phyloP scores from a whole-genome alignment of 116 monocot genomes.

The Phalaenopsis hybrid region DNA sequence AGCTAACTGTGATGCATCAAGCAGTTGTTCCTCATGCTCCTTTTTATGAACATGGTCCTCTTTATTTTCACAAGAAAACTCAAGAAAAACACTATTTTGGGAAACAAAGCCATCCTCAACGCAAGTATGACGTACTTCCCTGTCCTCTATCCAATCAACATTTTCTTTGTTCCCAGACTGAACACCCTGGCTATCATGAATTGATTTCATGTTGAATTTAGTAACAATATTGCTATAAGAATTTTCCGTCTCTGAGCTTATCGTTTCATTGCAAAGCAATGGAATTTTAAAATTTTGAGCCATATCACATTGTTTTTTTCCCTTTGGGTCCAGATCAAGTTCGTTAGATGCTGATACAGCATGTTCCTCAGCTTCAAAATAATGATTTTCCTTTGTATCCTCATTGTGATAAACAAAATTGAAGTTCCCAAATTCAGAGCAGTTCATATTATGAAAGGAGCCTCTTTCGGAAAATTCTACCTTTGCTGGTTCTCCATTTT shows the following conservation, averaged over 20 bases:
- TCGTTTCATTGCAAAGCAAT: not conserved
- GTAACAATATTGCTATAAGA: not conserved
- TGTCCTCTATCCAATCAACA: constrained; percentile 16
- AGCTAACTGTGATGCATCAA: constrained; percentile 16
- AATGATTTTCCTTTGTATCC: constrained; percentile 9
- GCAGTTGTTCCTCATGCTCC: constrained; percentile 9
- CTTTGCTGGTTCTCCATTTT: not conserved
- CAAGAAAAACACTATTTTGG: not conserved
- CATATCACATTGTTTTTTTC: constrained; percentile 5
- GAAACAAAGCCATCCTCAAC: constrained; percentile 3
- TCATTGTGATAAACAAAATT: not conserved
- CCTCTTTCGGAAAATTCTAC: not conserved
- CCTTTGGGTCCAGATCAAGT: not conserved
- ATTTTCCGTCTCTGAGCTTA: not conserved
- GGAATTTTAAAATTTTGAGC: constrained; percentile 7
- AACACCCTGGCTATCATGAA: constrained; percentile 3
- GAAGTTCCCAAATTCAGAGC: not conserved
- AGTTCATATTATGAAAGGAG: not conserved
- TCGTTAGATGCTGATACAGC: constrained; percentile 5
- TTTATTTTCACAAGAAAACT: not conserved
- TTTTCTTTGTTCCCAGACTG: not conserved
- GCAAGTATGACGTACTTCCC: constrained; percentile 11
- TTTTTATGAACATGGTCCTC: not conserved
- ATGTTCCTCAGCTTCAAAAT: constrained; percentile 11
- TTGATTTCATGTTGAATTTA: not conserved